phyloP scores from a whole-genome alignment of 2,329 filamentous ascomycete genomes.

The Colletotrichum chrysophilum region DNA sequence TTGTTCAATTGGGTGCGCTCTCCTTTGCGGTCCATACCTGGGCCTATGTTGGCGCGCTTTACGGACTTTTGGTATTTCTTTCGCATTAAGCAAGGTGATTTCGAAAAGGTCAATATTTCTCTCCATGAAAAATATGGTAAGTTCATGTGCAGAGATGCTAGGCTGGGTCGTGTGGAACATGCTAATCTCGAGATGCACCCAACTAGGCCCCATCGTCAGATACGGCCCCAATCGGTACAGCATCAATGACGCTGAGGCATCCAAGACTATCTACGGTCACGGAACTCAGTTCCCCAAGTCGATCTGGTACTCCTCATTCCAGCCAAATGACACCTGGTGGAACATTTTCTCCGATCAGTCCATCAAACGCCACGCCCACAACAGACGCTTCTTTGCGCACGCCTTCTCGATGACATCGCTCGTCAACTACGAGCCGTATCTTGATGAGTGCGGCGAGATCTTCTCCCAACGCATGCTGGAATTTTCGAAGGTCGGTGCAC shows the following conservation, averaged over 20 bases:
- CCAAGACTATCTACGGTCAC: constrained; percentile 39
- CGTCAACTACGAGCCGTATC: constrained; percentile 52
- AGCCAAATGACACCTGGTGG: constrained; percentile 26
- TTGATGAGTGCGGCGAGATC: constrained; percentile 50
- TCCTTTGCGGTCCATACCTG: constrained; percentile 29
- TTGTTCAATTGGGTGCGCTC: constrained; percentile 15
- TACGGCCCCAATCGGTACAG: constrained; percentile 54
- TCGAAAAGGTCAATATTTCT: constrained; percentile 30
- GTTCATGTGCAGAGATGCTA: background rate
- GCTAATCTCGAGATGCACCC: too few species aligned
- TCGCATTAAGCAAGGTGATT: constrained; percentile 27
- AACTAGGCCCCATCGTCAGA: constrained; percentile 43
- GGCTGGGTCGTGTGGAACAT: too few species aligned
- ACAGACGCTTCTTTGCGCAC: constrained; percentile 44
- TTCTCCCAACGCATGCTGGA: constrained; percentile 42
- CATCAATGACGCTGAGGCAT: constrained; percentile 43
- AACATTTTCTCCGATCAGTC: constrained; percentile 38
- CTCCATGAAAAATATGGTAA: constrained; percentile 35
- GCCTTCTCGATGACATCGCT: constrained; percentile 54
- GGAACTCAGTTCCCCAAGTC: constrained; percentile 40
- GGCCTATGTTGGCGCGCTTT: constrained; percentile 30
- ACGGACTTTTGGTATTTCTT: constrained; percentile 34
- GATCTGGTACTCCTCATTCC: constrained; percentile 28
- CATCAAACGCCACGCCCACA: constrained; percentile 38
- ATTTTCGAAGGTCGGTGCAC: constrained; percentile 30